Evolutionary conservation across 495 filamentous ascomycete genomes (phyloP).

Genomic region (Podospora bellae-mahoneyi): DNA sequence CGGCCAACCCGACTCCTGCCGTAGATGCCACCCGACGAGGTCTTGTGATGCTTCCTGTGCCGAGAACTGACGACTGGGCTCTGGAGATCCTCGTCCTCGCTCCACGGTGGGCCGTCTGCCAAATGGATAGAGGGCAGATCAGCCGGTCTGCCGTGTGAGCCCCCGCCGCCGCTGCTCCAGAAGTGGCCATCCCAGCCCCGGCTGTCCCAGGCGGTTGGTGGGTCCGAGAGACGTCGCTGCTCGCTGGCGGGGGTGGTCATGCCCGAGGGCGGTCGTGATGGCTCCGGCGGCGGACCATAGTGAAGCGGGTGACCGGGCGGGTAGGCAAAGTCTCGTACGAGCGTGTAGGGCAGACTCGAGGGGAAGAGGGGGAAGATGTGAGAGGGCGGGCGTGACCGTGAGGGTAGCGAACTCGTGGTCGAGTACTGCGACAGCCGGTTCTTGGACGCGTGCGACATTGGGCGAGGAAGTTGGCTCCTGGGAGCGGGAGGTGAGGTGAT

Average conservation of each 20-base stretch:
- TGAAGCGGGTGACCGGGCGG: conserved; percentile 76
- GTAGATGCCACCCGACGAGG: conserved; percentile 52
- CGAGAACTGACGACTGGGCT: conserved; percentile 77
- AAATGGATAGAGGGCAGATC: conserved; percentile 83
- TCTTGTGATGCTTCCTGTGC: conserved; percentile 74
- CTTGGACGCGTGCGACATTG: conserved; percentile 66
- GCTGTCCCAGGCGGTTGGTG: conserved; percentile 60
- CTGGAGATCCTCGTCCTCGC: conserved; percentile 93
- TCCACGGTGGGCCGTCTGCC: conserved; percentile 91
- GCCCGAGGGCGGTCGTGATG: conserved; percentile 63
- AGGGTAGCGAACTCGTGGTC: conserved; percentile 63
- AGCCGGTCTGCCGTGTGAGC: conserved; percentile 43
- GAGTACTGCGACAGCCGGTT: conserved; percentile 65
- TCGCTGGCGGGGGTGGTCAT: conserved; percentile 85
- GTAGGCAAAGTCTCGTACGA: conserved; percentile 96
- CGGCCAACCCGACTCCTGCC: conserved; percentile 43
- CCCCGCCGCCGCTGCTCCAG: conserved; percentile 40
- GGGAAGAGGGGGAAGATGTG: conserved; percentile 79
- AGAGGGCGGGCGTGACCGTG: conserved; percentile 72
- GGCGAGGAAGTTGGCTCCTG: conserved; percentile 58
- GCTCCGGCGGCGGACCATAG: conserved; percentile 84
- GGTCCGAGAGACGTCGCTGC: conserved; percentile 74
- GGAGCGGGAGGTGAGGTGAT: conserved; percentile 58
- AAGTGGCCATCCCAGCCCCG: conserved; percentile 49
- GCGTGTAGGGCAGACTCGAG: conserved; percentile 81